Evolutionary conservation across 2,329 filamentous ascomycete genomes (phyloP).

Genomic region (Paecilomyces sp.): DNA sequence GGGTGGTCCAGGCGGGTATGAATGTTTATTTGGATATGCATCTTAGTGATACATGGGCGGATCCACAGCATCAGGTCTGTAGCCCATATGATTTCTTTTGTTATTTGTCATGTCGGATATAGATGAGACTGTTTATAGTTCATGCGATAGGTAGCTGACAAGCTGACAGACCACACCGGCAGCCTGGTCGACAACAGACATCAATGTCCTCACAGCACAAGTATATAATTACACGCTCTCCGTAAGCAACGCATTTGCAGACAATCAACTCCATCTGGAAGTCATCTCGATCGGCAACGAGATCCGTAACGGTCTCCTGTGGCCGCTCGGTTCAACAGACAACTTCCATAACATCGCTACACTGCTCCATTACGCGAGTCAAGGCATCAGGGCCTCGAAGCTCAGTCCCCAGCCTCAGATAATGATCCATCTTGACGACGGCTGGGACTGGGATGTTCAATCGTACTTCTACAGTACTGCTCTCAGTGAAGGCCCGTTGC

Average conservation of each 20-base stretch:
- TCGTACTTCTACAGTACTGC: constrained; percentile 58
- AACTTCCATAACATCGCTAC: constrained; percentile 55
- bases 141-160: neutral
- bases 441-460: constrained; percentile 64
- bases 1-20: constrained; percentile 57
- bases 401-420: constrained; percentile 55
- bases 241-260: constrained; percentile 55
- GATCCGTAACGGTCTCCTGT: constrained; percentile 61
- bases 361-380: constrained; percentile 57
- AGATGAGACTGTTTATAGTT: too few relatives aligned
- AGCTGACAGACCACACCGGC: constrained; percentile 44
- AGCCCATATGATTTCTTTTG: neutral
- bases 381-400: constrained; percentile 57
- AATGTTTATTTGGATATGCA: constrained; percentile 58
- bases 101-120: neutral
- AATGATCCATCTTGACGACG: constrained; percentile 69
- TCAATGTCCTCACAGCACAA: constrained; percentile 53
- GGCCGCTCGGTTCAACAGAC: constrained; percentile 53
- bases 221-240: constrained; percentile 63
- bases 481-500: constrained; percentile 45
- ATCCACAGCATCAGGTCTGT: constrained; percentile 53
- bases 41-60: constrained; percentile 65
- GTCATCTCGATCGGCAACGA: constrained; percentile 70
- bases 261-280: constrained; percentile 47
- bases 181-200: constrained; percentile 53